These are phyloP conservation scores for Delonix regia DNA, from an alignment of 306 rosid species.

Conservation along the genomic window DNA sequence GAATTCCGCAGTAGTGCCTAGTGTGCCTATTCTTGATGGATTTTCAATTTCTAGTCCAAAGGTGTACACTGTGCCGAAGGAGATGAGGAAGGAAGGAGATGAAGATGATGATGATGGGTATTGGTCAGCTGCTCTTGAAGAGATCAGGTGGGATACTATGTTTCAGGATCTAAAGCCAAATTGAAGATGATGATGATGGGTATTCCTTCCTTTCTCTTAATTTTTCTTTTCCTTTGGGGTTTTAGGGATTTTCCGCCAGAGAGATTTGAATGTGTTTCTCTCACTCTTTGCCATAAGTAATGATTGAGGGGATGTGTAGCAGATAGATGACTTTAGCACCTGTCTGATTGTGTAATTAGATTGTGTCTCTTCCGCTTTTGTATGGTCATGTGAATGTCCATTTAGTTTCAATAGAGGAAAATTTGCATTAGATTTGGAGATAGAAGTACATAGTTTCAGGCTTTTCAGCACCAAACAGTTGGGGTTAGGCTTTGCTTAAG, in stretches of 20 bases:
- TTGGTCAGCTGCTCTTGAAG: constrained; percentile 77
- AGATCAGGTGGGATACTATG: constrained; percentile 92
- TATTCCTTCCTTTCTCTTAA: neutral
- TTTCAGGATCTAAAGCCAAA: constrained; percentile 91
- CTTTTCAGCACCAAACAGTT: too few relatives aligned
- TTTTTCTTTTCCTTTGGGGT: constrained; percentile 9
- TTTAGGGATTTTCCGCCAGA: constrained; percentile 47
- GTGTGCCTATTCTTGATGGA: constrained; percentile 36
- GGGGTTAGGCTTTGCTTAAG: too few relatives aligned
- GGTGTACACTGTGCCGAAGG: constrained; percentile 51
- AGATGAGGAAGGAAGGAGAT: constrained; percentile 35
- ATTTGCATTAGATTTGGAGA: constrained; percentile 23
- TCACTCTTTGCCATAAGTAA: neutral
- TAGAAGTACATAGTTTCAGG: constrained; percentile 24
- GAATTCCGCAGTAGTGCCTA: constrained; percentile 42
- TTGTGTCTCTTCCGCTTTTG: constrained; percentile 34
- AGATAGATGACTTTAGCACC: constrained; percentile 35
- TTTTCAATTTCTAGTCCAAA: constrained; percentile 63
- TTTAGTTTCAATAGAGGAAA: constrained; percentile 5
- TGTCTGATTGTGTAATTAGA: constrained; percentile 35
- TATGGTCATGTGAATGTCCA: constrained; percentile 25
- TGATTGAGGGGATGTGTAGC: constrained; percentile 38
- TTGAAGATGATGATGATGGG: constrained; percentile 56
- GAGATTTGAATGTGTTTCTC: constrained; percentile 31
- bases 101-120: constrained; percentile 56